Evolutionary conservation across 768 basidiomycete species (phyloP).

Genomic region (Phlebiopsis flavidoalba): DNA sequence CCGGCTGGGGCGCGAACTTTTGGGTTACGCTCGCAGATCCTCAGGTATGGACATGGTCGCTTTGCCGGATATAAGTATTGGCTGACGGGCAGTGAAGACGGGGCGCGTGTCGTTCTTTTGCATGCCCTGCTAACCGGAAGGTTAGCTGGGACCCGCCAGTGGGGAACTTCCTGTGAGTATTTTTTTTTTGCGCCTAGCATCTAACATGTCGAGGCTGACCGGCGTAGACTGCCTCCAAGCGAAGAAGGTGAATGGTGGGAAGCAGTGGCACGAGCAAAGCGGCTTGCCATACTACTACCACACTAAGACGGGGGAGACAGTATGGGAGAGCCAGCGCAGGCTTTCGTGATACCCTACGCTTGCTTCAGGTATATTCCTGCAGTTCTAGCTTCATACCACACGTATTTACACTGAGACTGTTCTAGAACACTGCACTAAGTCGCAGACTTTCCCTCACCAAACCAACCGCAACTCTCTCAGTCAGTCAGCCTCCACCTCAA

Average conservation of each 20-base stretch:
- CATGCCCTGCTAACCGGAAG: constrained; percentile 88
- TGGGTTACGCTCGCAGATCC: constrained; percentile 95
- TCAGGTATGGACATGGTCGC: constrained; percentile 47
- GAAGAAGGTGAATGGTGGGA: constrained; percentile 96
- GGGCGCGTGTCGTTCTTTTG: constrained; percentile 75
- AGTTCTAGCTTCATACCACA: neutral
- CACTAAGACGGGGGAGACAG: constrained; percentile 85
- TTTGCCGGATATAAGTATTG: neutral
- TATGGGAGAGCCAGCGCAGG: constrained; percentile 82
- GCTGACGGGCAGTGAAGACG: constrained; percentile 24
- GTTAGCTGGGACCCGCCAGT: constrained; percentile 92
- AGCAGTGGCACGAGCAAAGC: constrained; percentile 74
- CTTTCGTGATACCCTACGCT: constrained; percentile 89
- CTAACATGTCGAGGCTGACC: neutral
- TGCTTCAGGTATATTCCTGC: constrained; percentile 80
- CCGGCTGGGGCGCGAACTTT: constrained; percentile 81
- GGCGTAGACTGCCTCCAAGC: constrained; percentile 68
- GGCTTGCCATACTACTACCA: constrained; percentile 93
- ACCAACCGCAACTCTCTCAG: constrained; percentile 12
- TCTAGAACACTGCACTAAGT: constrained; percentile 66
- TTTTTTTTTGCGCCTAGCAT: neutral
- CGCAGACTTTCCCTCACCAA: constrained; percentile 51
- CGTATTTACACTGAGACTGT: constrained; percentile 2
- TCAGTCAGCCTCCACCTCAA: constrained; percentile 5
- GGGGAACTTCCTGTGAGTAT: constrained; percentile 83